phyloP scores from a whole-genome alignment of 768 basidiomycete species.

The Suillus decipiens region DNA sequence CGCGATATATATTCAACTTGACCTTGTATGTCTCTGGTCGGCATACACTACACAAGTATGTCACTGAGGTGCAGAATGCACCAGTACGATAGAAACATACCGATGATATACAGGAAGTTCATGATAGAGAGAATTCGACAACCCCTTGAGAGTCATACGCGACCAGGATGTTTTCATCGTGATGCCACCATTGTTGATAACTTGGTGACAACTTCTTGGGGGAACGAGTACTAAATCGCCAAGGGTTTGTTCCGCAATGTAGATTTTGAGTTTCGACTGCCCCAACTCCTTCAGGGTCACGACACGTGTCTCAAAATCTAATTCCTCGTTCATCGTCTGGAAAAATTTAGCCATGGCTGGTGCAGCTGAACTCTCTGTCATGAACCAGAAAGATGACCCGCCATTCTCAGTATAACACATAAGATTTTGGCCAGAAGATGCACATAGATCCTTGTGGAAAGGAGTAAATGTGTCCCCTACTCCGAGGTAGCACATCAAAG shows the following conservation, averaged over 20 bases:
- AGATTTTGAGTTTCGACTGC: conserved; percentile 67
- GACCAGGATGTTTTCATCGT: conserved; percentile 88
- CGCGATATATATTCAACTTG: conserved; percentile 62
- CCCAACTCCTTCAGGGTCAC: conserved; percentile 63
- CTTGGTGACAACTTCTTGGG: conserved; percentile 81
- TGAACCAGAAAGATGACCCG: conserved; percentile 85
- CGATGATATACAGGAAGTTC: conserved; percentile 82
- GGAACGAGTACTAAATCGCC: conserved; percentile 85
- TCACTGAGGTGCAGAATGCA: background rate
- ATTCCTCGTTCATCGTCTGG: conserved; percentile 38
- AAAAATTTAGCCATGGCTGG: conserved; percentile 61
- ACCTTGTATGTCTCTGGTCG: conserved; percentile 76
- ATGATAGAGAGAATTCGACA: conserved; percentile 60
- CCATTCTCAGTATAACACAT: conserved; percentile 79
- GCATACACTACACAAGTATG: conserved; percentile 58
- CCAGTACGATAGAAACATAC: conserved; percentile 36
- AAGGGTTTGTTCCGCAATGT: conserved; percentile 67
- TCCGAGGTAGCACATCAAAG: conserved; percentile 85
- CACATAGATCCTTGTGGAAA: conserved; percentile 84
- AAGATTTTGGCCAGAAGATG: conserved; percentile 81
- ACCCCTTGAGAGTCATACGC: conserved; percentile 70
- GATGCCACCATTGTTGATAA: conserved; percentile 77
- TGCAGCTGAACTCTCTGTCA: conserved; percentile 67
- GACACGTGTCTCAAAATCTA: conserved; percentile 76
- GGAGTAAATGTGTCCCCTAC: conserved; percentile 83